phyloP scores from a whole-genome alignment of 2,329 filamentous ascomycete species.

The Colletotrichum orchidophilum region DNA sequence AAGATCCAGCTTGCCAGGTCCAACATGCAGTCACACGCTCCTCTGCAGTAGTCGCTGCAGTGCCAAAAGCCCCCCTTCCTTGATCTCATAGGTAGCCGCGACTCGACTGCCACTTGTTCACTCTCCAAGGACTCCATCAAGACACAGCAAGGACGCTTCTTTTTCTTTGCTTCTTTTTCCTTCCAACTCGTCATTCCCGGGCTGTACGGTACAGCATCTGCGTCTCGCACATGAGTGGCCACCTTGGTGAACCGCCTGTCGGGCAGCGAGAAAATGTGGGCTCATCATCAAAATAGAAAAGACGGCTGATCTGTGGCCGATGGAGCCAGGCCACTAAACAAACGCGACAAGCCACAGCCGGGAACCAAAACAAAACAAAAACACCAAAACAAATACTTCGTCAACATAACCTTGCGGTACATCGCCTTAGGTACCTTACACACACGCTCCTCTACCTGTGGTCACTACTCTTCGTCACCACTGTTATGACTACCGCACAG shows the following conservation, averaged over 20 bases:
- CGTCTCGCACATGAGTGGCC: not conserved
- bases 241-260: slow-evolving; percentile 3
- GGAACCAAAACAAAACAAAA: slow-evolving; percentile 33
- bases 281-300: slow-evolving; percentile 22
- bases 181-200: slow-evolving; percentile 1
- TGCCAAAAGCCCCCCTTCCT: slow-evolving; percentile 10
- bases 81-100: slow-evolving; percentile 26
- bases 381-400: slow-evolving; percentile 15
- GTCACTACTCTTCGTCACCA: slow-evolving; percentile 4
- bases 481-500: slow-evolving; percentile 5
- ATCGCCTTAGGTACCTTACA: not conserved
- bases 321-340: slow-evolving; percentile 29
- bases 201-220: slow-evolving; percentile 3
- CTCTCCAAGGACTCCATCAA: slow-evolving; percentile 16
- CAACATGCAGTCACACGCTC: slow-evolving; percentile 3
- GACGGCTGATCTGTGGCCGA: slow-evolving; percentile 27
- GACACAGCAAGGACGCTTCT: slow-evolving; percentile 8
- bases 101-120: slow-evolving; percentile 30
- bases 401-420: slow-evolving; percentile 7
- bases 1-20: not conserved
- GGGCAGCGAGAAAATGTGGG: slow-evolving; percentile 24
- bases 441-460: not conserved
- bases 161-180: not conserved
- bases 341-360: slow-evolving; percentile 33
- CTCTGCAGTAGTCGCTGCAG: slow-evolving; percentile 28